phyloP scores from a whole-genome alignment of 1,284 basidiomycete genomes.

The Melanopsichium pennsylvanicum region DNA sequence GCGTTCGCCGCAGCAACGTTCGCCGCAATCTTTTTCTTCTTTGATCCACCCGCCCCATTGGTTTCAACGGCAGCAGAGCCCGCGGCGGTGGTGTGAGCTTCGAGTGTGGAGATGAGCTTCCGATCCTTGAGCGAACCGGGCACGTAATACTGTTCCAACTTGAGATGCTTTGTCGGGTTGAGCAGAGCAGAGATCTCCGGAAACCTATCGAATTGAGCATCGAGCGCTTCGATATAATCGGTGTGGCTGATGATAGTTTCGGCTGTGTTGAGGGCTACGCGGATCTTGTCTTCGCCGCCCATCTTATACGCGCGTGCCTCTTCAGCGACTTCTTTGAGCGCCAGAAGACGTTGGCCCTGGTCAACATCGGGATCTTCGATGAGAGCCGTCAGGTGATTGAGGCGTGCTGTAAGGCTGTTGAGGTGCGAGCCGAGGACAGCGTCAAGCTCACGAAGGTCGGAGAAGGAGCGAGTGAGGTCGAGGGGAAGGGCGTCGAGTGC shows the following conservation, averaged over 20 bases:
- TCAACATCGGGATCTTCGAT: slow-evolving; percentile 72
- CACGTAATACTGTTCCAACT: slow-evolving; percentile 45
- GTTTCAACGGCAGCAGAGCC: slow-evolving; percentile 5
- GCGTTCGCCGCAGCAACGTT: slow-evolving; percentile 16
- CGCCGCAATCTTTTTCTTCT: slow-evolving; percentile 44
- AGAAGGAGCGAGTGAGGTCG: slow-evolving; percentile 91
- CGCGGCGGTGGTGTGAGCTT: slow-evolving; percentile 1
- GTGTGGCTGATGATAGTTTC: slow-evolving; percentile 72
- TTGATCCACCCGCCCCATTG: slow-evolving; percentile 17
- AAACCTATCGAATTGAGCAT: slow-evolving; percentile 52
- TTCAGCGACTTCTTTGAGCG: slow-evolving; percentile 90
- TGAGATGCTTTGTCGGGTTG: slow-evolving; percentile 47
- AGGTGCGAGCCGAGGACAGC: slow-evolving; percentile 80
- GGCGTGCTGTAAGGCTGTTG: slow-evolving; percentile 55
- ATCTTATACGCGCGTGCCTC: slow-evolving; percentile 89
- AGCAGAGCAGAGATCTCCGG: slow-evolving; percentile 49
- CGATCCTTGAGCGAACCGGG: slow-evolving; percentile 44
- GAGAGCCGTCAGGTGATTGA: slow-evolving; percentile 53
- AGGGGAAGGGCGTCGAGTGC: slow-evolving; percentile 91
- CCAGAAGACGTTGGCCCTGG: slow-evolving; percentile 82
- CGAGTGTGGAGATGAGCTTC: slow-evolving; percentile 34
- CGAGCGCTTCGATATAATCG: slow-evolving; percentile 61
- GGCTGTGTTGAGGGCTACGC: slow-evolving; percentile 91
- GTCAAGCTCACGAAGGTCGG: slow-evolving; percentile 95
- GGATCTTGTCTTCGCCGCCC: slow-evolving; percentile 98